Conservation (phyloP, 1,139 yeast genomes). For the Kodamaea fungicola region DNA sequence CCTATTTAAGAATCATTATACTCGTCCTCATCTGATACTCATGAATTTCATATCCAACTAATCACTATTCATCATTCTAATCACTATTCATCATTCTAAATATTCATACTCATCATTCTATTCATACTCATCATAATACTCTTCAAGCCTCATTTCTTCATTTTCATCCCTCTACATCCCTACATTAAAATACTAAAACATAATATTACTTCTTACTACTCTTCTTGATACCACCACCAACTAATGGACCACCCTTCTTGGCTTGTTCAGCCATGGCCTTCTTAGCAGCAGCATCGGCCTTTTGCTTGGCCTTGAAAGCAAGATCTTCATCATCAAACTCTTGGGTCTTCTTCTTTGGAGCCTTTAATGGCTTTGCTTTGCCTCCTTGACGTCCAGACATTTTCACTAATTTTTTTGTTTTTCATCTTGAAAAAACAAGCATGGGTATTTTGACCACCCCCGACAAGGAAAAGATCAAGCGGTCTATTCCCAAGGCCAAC, state of each 20-base stretch:
- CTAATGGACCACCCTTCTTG: conserved; percentile 83
- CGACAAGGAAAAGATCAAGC: conserved; percentile 84
- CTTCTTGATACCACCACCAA: conserved; percentile 95
- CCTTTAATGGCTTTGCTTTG: conserved; percentile 64
- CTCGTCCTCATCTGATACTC: too few species aligned
- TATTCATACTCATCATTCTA: too few species aligned
- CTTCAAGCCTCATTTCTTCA: too few species aligned
- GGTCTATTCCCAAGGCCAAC: conserved; percentile 83
- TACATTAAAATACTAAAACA: too few species aligned
- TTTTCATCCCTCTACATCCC: too few species aligned
- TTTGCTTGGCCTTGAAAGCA: conserved; percentile 91
- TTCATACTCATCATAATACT: too few species aligned
- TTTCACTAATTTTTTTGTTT: conserved; percentile 2
- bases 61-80: too few species aligned
- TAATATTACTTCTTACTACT: conserved; percentile 55
- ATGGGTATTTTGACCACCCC: conserved; percentile 63
- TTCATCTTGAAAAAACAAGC: conserved; percentile 2
- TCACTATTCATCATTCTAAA: too few species aligned
- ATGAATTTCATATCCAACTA: too few species aligned
- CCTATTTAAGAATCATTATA: too few species aligned
- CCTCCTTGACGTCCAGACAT: conserved; percentile 81
- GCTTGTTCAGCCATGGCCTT: conserved; percentile 89
- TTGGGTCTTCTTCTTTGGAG: conserved; percentile 72
- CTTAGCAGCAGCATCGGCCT: conserved; percentile 90
- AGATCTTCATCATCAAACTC: conserved; percentile 84